phyloP scores from a whole-genome alignment of 768 basidiomycete species.

The Russula olivacea region DNA sequence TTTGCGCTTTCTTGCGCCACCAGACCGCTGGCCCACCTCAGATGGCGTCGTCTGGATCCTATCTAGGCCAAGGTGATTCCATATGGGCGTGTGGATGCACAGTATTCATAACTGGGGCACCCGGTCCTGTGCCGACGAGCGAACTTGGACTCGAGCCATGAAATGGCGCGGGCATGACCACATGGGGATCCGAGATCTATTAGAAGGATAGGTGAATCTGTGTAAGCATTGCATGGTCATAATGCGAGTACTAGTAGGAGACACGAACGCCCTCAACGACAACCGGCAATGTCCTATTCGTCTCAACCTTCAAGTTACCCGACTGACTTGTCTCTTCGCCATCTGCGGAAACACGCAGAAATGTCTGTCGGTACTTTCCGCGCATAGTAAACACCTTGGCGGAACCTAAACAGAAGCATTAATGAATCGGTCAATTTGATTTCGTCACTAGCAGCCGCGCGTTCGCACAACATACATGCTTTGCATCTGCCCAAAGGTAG shows the following conservation, averaged over 20 bases:
- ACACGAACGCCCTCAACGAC: slow-evolving; percentile 19
- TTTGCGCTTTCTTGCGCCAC: slow-evolving; percentile 13
- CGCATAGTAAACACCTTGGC: slow-evolving; percentile 24
- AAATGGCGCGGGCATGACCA: background rate
- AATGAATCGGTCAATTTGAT: background rate
- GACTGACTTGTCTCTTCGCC: slow-evolving; percentile 21
- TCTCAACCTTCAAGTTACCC: slow-evolving; percentile 13
- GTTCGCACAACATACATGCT: slow-evolving; percentile 45
- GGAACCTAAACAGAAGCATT: slow-evolving; percentile 6
- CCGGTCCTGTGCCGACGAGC: too few species aligned
- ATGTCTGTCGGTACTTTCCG: slow-evolving; percentile 21
- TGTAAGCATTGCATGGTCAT: slow-evolving; percentile 1
- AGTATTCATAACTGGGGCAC: too few species aligned
- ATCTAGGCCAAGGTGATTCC: background rate
- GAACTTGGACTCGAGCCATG: too few species aligned
- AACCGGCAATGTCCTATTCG: slow-evolving; percentile 15
- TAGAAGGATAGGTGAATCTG: background rate
- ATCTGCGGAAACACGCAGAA: slow-evolving; percentile 17
- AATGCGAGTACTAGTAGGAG: background rate
- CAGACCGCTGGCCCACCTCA: background rate
- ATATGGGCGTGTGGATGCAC: background rate
- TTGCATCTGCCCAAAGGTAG: slow-evolving; percentile 68
- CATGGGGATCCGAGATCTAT: slow-evolving; percentile 7
- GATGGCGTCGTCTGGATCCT: background rate
- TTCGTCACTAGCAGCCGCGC: too few species aligned